These are phyloP conservation scores for Amniculicola lignicola DNA, from an alignment of 495 filamentous ascomycete species.

Conservation along the genomic window DNA sequence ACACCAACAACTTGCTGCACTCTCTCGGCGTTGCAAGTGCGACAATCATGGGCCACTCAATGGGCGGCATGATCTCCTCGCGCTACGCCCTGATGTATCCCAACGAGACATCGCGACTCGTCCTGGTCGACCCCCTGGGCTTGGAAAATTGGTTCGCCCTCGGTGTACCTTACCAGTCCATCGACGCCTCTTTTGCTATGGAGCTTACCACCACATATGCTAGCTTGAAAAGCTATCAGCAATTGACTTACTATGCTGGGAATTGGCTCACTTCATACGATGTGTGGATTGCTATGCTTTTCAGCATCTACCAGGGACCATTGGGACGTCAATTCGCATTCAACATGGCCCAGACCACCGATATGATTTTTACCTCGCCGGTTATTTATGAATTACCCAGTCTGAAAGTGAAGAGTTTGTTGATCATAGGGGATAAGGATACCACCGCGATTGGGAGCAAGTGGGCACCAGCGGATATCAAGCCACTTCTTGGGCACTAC, in stretches of 20 bases:
- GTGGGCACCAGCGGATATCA: conserved; percentile 46
- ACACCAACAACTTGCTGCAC: conserved; percentile 42
- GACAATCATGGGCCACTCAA: conserved; percentile 48
- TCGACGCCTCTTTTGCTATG: conserved; percentile 35
- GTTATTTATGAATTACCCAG: conserved; percentile 46
- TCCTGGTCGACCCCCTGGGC: conserved; percentile 45
- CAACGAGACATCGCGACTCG: conserved; percentile 30
- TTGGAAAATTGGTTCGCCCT: conserved; percentile 48
- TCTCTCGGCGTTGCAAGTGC: conserved; percentile 35
- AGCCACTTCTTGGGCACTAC: conserved; percentile 44
- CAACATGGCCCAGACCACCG: conserved; percentile 42
- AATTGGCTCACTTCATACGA: conserved; percentile 43
- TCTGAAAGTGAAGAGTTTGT: conserved; percentile 40
- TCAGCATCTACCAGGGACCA: conserved; percentile 44
- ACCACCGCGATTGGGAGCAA: conserved; percentile 48
- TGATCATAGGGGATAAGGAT: conserved; percentile 46
- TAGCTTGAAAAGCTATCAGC: conserved; percentile 44
- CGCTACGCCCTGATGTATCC: conserved; percentile 49
- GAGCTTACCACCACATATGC: conserved; percentile 42
- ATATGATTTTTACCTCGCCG: conserved; percentile 47
- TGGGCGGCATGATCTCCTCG: conserved; percentile 48
- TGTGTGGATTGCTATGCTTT: conserved; percentile 49
- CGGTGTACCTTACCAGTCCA: conserved; percentile 43
- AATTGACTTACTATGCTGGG: conserved; percentile 46
- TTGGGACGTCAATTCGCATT: conserved; percentile 37